Conservation (phyloP, 148 eudicot species). For the Nyssa sinensis region DNA sequence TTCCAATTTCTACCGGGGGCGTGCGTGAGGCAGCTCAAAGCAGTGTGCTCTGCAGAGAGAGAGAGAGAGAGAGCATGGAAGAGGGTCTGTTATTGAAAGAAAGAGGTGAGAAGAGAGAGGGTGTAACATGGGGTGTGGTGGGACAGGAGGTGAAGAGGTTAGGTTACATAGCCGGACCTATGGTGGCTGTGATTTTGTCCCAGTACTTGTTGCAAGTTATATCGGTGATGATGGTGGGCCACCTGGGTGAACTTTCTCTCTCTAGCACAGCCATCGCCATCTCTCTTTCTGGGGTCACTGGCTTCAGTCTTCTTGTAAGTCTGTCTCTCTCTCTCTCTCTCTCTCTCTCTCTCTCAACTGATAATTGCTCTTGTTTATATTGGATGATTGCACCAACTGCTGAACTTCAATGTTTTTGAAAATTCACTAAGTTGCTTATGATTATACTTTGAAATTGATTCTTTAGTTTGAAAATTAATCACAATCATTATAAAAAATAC, state of each 20-base stretch:
- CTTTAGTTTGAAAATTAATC: too few relatives aligned
- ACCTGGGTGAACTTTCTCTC: slow-evolving; percentile 53
- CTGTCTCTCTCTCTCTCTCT: neutral
- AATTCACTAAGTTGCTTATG: too few relatives aligned
- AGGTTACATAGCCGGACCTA: slow-evolving; percentile 41
- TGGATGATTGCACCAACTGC: too few relatives aligned
- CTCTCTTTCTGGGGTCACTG: slow-evolving; percentile 52
- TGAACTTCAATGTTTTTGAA: too few relatives aligned
- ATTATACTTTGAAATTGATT: too few relatives aligned
- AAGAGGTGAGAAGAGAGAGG: neutral
- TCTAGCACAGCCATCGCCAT: slow-evolving; percentile 59
- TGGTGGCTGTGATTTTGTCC: slow-evolving; percentile 39
- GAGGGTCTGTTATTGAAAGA: slow-evolving; percentile 21
- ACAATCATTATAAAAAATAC: too few relatives aligned
- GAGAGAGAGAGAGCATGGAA: slow-evolving; percentile 21
- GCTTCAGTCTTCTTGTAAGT: slow-evolving; percentile 38
- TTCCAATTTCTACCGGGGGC: too few relatives aligned
- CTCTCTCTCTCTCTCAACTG: too few relatives aligned
- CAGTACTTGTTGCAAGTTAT: slow-evolving; percentile 41
- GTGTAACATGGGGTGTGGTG: slow-evolving; percentile 18
- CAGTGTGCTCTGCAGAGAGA: neutral
- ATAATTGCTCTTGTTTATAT: too few relatives aligned
- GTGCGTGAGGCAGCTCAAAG: too few relatives aligned
- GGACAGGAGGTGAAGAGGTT: slow-evolving; percentile 35
- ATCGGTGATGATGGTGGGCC: slow-evolving; percentile 59